A percentile compares a stretch with the other conserved stretches of the same genome.
Conservation (phyloP, 1,284 basidiomycete genomes). For the Trichosporon coremiiforme region DNA sequence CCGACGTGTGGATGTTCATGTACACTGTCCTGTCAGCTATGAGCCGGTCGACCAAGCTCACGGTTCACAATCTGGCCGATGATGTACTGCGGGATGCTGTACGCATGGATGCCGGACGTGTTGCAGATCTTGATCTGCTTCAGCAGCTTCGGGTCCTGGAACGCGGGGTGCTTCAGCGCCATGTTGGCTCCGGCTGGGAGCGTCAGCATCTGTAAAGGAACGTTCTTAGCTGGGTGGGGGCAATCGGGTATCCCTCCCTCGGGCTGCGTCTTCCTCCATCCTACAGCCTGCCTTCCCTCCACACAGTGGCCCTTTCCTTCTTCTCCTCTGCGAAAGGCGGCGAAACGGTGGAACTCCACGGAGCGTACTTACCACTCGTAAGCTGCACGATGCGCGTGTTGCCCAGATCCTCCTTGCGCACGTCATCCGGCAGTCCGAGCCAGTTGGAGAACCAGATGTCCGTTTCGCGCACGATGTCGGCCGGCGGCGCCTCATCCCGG, state of each 20-base stretch:
- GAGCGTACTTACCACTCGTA: constrained; percentile 36
- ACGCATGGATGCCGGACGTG: constrained; percentile 50
- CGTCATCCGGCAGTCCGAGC: constrained; percentile 34
- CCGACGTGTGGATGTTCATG: constrained; percentile 41
- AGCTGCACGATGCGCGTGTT: constrained; percentile 48
- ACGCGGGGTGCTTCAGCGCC: constrained; percentile 37
- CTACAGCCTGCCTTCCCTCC: too few species aligned
- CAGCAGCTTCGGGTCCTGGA: constrained; percentile 34
- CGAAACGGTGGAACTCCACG: too few species aligned
- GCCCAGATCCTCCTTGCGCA: constrained; percentile 35
- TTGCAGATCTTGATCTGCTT: constrained; percentile 43
- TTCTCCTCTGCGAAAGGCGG: too few species aligned
- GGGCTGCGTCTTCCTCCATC: too few species aligned
- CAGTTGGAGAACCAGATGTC: constrained; percentile 44
- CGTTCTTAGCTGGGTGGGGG: too few species aligned
- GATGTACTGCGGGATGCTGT: constrained; percentile 52
- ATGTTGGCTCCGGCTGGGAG: constrained; percentile 45
- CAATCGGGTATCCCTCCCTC: too few species aligned
- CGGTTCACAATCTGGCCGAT: constrained; percentile 44
- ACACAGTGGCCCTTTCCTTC: too few species aligned
- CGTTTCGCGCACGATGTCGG: constrained; percentile 32
- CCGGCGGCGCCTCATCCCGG: constrained; percentile 28
- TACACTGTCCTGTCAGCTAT: constrained; percentile 33
- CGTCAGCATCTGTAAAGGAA: constrained; percentile 8
- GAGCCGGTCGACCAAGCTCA: constrained; percentile 27